A percentile compares a stretch with the other conserved stretches of the same genome.
Evolutionary conservation across 352 stramenopile genomes (phyloP).

Genomic region (Detonula confervacea): DNA sequence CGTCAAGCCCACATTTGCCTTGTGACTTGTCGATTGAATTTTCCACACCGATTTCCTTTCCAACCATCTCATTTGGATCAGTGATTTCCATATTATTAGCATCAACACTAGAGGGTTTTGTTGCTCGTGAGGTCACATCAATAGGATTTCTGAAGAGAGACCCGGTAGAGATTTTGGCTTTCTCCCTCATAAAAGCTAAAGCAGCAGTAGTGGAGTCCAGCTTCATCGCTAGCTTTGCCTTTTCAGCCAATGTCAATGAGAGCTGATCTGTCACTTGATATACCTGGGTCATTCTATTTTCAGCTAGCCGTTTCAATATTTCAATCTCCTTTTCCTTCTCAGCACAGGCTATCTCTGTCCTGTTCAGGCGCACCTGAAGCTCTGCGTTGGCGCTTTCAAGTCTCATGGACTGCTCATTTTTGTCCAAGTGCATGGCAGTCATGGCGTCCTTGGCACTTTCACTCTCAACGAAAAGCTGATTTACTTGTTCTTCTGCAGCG

Average conservation of each 20-base stretch:
- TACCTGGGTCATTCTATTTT: slow-evolving; percentile 20
- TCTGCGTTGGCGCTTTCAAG: background rate
- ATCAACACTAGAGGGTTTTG: background rate
- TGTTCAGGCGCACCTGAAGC: slow-evolving; percentile 10
- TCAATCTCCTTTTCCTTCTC: slow-evolving; percentile 17
- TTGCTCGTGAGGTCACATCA: background rate
- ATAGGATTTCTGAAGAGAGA: background rate
- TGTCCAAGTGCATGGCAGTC: slow-evolving; percentile 5
- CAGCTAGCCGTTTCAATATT: slow-evolving; percentile 9
- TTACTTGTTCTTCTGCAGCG: slow-evolving; percentile 5
- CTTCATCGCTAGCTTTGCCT: background rate
- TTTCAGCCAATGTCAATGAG: slow-evolving; percentile 7
- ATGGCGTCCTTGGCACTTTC: background rate
- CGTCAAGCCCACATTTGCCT: no score
- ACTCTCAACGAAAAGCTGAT: slow-evolving; percentile 10
- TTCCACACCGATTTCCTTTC: background rate
- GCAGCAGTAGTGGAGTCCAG: background rate
- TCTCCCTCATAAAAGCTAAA: background rate
- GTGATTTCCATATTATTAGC: background rate
- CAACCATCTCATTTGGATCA: background rate
- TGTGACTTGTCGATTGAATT: background rate
- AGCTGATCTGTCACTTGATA: slow-evolving; percentile 16
- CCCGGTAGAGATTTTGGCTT: slow-evolving; percentile 1
- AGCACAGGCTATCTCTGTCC: background rate
- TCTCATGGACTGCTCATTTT: background rate